Evolutionary conservation across 768 basidiomycete genomes (phyloP).

Genomic region (Saitozyma podzolica): DNA sequence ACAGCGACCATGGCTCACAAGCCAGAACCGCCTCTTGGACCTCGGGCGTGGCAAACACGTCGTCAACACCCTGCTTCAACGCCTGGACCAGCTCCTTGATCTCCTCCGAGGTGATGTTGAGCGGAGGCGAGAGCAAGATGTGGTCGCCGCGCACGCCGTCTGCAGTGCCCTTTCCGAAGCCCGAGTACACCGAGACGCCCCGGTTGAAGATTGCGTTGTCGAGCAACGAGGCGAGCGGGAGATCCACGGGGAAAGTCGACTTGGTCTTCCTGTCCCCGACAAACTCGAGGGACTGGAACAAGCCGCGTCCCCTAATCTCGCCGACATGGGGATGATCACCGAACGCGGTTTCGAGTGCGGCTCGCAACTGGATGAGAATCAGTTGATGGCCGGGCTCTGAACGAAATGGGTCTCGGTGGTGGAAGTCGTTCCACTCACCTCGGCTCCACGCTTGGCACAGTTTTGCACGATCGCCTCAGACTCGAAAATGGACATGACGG

Average conservation of each 20-base stretch:
- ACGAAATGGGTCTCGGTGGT: no score
- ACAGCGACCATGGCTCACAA: background rate
- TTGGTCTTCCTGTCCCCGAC: constrained; percentile 53
- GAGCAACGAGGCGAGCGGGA: constrained; percentile 10
- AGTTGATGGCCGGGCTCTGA: no score
- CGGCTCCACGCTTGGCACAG: constrained; percentile 4
- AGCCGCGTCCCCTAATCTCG: constrained; percentile 79
- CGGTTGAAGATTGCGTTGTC: background rate
- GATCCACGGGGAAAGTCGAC: constrained; percentile 54
- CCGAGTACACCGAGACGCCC: constrained; percentile 70
- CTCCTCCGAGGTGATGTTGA: constrained; percentile 70
- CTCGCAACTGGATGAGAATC: no score
- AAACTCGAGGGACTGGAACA: constrained; percentile 62
- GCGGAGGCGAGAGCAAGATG: constrained; percentile 74
- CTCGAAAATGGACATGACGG: constrained; percentile 72
- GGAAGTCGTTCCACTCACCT: background rate
- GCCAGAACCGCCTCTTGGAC: background rate
- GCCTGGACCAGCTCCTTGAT: constrained; percentile 64
- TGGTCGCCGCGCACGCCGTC: constrained; percentile 75
- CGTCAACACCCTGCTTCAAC: background rate
- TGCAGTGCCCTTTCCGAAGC: constrained; percentile 58
- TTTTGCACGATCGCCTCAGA: constrained; percentile 1
- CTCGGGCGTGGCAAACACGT: no score
- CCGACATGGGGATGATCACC: constrained; percentile 61
- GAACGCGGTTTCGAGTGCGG: constrained; percentile 55